phyloP scores from a whole-genome alignment of 148 eudicot genomes.

The Beta vulgaris region DNA sequence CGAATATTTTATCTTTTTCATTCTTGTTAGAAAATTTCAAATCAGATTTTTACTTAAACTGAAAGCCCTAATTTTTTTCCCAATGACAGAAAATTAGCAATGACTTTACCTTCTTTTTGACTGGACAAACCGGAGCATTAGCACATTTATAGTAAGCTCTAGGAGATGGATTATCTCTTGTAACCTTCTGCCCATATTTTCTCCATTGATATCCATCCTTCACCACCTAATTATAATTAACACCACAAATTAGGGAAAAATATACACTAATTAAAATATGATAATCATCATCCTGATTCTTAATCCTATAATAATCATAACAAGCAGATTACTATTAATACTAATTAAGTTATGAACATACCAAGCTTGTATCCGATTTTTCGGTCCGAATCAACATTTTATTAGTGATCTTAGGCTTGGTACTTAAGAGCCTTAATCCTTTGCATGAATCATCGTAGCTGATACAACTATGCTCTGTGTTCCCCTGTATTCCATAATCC shows the following conservation, averaged over 20 bases:
- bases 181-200: constrained; percentile 49
- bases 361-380: constrained; percentile 30
- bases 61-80: background rate
- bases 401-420: constrained; percentile 26
- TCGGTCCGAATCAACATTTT: constrained; percentile 25
- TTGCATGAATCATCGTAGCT: constrained; percentile 30
- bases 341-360: constrained; percentile 13
- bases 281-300: background rate
- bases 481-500: constrained; percentile 15
- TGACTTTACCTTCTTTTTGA: constrained; percentile 44
- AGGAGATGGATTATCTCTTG: constrained; percentile 49
- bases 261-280: background rate
- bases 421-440: constrained; percentile 11
- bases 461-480: constrained; percentile 25
- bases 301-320: background rate
- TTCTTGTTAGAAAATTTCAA: no score
- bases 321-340: background rate
- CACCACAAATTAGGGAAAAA: background rate
- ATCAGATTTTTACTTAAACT: background rate
- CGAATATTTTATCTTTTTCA: no score
- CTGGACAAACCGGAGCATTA: constrained; percentile 39
- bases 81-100: background rate
- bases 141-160: constrained; percentile 52
- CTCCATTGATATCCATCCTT: constrained; percentile 56
- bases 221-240: constrained; percentile 24